These are phyloP conservation scores for Stemphylium beticola DNA, from an alignment of 2,329 filamentous ascomycete genomes.

Conservation along the genomic window DNA sequence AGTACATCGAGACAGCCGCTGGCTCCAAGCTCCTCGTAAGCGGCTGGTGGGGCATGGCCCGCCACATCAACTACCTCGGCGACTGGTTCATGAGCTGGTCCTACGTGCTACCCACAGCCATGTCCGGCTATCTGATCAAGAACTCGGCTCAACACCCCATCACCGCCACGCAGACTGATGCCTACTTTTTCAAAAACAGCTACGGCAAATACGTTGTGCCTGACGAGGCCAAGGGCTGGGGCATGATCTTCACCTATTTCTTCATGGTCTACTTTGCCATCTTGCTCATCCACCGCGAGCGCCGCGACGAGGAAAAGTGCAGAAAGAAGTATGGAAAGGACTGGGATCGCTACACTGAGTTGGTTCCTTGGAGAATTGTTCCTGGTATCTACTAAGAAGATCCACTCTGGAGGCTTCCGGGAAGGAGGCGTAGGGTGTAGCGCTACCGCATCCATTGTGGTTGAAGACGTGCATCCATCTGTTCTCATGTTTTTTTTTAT, in stretches of 20 bases:
- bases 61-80: slow-evolving; percentile 95
- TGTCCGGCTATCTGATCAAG: slow-evolving; percentile 79
- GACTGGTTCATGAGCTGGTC: slow-evolving; percentile 96
- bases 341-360: slow-evolving; percentile 86
- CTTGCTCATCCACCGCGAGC: slow-evolving; percentile 83
- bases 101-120: slow-evolving; percentile 83
- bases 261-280: slow-evolving; percentile 92
- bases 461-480: slow-evolving; percentile 11
- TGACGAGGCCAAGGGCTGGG: slow-evolving; percentile 78
- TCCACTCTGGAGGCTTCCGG: no score
- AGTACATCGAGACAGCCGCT: slow-evolving; percentile 82
- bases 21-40: slow-evolving; percentile 82
- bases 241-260: slow-evolving; percentile 90
- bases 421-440: slow-evolving; percentile 15
- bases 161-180: slow-evolving; percentile 54
- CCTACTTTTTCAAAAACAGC: slow-evolving; percentile 60
- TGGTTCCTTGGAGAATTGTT: slow-evolving; percentile 81
- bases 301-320: slow-evolving; percentile 90
- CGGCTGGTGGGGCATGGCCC: slow-evolving; percentile 91
- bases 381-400: slow-evolving; percentile 77
- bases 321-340: slow-evolving; percentile 88
- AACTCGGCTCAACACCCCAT: slow-evolving; percentile 50
- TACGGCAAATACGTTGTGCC: slow-evolving; percentile 71
- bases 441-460: slow-evolving; percentile 26
- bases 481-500: neutral